Percentiles rank a stretch among this genome's conserved stretches.
Conservation (phyloP, 495 filamentous ascomycete genomes). For the Hypoxylon subgilvum region DNA sequence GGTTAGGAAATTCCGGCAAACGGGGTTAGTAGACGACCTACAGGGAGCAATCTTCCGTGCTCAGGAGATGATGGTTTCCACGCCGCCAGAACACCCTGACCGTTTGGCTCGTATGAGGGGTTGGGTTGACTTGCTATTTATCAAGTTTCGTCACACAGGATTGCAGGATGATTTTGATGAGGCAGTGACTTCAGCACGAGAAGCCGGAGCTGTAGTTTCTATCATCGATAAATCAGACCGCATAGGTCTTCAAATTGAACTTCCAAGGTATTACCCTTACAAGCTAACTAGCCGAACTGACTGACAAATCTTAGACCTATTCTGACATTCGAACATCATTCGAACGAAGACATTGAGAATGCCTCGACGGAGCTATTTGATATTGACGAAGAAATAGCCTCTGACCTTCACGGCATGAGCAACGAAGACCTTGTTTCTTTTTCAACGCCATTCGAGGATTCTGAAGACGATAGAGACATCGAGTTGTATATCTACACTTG, state of each 20-base stretch:
- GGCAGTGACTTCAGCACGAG: not conserved
- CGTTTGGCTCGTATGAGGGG: not conserved
- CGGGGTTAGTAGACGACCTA: not conserved
- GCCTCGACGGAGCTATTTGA: not conserved
- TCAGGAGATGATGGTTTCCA: not conserved
- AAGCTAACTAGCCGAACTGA: too few relatives aligned
- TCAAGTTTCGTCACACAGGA: not conserved
- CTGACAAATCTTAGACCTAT: too few relatives aligned
- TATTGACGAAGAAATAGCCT: not conserved
- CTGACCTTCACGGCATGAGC: not conserved
- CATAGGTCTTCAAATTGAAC: too few relatives aligned
- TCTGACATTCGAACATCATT: too few relatives aligned
- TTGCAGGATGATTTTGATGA: not conserved
- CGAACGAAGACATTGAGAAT: too few relatives aligned
- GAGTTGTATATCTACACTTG: not conserved
- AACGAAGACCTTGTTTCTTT: not conserved
- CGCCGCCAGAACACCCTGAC: not conserved
- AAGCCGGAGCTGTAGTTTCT: not conserved
- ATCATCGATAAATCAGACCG: not conserved
- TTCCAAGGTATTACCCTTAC: too few relatives aligned
- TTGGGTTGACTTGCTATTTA: not conserved
- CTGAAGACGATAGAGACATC: not conserved
- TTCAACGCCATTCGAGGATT: not conserved
- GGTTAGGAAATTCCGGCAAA: not conserved
- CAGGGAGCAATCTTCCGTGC: not conserved